Percentiles rank a stretch among this genome's conserved stretches.
phyloP scores from a whole-genome alignment of 192 early-diverging fungal species.

The Backusella mclennaniae region DNA sequence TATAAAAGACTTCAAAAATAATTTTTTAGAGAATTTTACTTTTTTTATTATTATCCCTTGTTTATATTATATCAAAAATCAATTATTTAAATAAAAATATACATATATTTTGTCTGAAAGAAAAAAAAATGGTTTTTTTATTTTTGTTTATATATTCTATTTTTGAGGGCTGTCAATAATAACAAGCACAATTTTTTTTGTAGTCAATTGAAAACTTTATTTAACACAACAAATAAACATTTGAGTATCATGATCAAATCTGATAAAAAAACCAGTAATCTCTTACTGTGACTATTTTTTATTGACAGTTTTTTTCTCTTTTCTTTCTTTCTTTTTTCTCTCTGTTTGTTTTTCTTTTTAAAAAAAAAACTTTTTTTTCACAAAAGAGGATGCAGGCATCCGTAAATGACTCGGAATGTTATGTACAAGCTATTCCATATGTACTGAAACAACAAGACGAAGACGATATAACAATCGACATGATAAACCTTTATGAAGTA shows the following conservation, averaged over 20 bases:
- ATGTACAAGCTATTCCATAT: not conserved
- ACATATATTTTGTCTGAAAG: conserved; percentile 6
- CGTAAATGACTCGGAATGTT: not conserved
- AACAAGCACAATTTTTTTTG: no score
- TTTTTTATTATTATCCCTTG: conserved; percentile 7
- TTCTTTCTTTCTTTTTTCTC: not conserved
- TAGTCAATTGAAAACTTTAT: no score
- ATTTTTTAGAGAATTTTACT: conserved; percentile 8
- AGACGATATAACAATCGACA: conserved; percentile 8
- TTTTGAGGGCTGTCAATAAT: not conserved
- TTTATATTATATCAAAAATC: conserved; percentile 3
- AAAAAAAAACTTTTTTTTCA: not conserved
- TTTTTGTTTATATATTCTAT: not conserved
- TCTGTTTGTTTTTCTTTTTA: not conserved
- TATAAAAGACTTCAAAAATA: conserved; percentile 7
- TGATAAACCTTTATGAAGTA: conserved; percentile 14
- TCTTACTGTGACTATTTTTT: not conserved
- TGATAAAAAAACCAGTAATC: not conserved
- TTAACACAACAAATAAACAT: no score
- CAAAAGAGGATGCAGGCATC: conserved; percentile 16
- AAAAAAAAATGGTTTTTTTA: not conserved
- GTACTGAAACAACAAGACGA: not conserved
- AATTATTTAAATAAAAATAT: conserved; percentile 8
- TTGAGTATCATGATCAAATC: not conserved
- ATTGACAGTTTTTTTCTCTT: not conserved